Evolutionary conservation across 2,329 filamentous ascomycete species (phyloP).

Genomic region (Cercospora berteroae): DNA sequence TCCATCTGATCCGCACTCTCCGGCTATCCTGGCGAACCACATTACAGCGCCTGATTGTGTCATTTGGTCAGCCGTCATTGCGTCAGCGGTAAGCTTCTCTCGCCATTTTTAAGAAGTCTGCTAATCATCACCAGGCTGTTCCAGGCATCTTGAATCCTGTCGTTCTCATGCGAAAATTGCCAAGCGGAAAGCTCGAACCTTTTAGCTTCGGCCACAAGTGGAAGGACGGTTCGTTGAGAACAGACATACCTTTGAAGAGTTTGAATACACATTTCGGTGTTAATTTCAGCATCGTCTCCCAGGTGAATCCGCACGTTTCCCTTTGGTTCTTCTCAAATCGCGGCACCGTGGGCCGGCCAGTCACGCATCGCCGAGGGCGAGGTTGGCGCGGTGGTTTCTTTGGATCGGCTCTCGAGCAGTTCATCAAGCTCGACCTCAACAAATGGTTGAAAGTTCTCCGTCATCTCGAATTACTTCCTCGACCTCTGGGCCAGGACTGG

Average conservation of each 20-base stretch:
- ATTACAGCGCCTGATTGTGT: conserved; percentile 94
- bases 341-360: conserved; percentile 85
- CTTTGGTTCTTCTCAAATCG: conserved; percentile 97
- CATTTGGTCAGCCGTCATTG: conserved; percentile 94
- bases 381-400: conserved; percentile 96
- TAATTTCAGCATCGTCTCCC: conserved; percentile 86
- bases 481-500: conserved; percentile 93
- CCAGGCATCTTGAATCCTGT: conserved; percentile 94
- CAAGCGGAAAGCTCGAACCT: conserved; percentile 72
- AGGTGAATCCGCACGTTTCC: conserved; percentile 96
- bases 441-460: conserved; percentile 97
- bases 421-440: conserved; percentile 91
- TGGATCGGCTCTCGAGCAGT: conserved; percentile 87
- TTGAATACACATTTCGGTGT: conserved; percentile 97
- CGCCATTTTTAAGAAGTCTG: too few relatives aligned
- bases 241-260: conserved; percentile 91
- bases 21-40: conserved; percentile 89
- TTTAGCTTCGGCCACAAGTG: conserved; percentile 99
- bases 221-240: conserved; percentile 94
- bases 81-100: conserved; percentile 74
- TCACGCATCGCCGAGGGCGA: conserved; percentile 87
- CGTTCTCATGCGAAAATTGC: conserved; percentile 84
- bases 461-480: conserved; percentile 85
- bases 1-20: conserved; percentile 91
- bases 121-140: conserved; percentile 58